phyloP scores from a whole-genome alignment of 768 basidiomycete species.

The Russula virescens region DNA sequence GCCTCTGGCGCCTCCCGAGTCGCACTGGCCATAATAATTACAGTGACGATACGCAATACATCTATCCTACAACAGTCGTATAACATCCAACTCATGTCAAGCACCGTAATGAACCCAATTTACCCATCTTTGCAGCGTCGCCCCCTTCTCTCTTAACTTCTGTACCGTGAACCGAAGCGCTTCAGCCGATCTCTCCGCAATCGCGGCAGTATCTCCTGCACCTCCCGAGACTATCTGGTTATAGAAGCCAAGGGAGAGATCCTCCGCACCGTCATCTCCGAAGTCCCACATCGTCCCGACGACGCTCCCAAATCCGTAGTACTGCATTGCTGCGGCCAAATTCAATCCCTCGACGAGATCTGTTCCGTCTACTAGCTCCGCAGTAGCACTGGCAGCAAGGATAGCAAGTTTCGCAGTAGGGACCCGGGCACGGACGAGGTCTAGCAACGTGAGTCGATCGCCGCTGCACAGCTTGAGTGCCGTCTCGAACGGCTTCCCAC shows the following conservation, averaged over 20 bases:
- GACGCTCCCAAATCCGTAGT: slow-evolving; percentile 19
- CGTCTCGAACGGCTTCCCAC: not conserved
- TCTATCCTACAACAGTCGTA: too few species aligned
- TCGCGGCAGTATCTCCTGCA: not conserved
- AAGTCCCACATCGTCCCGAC: slow-evolving; percentile 23
- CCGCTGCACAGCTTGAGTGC: not conserved
- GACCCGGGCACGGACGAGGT: not conserved
- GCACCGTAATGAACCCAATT: slow-evolving; percentile 16
- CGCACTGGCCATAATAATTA: too few species aligned
- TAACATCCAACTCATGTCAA: not conserved
- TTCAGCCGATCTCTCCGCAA: not conserved
- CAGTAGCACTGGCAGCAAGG: slow-evolving; percentile 9
- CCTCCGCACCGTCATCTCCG: slow-evolving; percentile 12
- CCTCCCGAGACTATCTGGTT: not conserved
- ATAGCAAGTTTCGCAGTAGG: slow-evolving; percentile 11
- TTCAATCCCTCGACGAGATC: slow-evolving; percentile 12
- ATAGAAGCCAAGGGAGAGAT: slow-evolving; percentile 8
- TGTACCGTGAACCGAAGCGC: not conserved
- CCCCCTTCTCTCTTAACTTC: slow-evolving; percentile 4
- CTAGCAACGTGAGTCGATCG: not conserved
- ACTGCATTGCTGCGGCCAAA: slow-evolving; percentile 20
- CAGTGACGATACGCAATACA: too few species aligned
- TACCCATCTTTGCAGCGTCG: slow-evolving; percentile 10
- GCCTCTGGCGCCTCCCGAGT: too few species aligned
- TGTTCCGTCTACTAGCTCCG: not conserved